These are phyloP conservation scores for Centaurea solstitialis DNA, from an alignment of 129 eudicot genomes.

Conservation along the genomic window DNA sequence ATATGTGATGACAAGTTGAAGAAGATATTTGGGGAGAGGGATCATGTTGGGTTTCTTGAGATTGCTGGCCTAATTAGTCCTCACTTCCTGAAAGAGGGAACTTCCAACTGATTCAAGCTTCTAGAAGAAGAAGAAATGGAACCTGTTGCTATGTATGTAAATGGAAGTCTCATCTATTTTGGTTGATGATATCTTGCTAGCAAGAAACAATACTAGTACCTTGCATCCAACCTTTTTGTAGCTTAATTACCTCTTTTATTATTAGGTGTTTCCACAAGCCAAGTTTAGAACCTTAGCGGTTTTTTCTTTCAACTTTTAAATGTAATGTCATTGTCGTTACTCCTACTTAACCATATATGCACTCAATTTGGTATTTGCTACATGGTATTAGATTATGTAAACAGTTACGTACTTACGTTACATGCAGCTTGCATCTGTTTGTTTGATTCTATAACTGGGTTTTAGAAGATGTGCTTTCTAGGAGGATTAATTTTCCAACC, in stretches of 20 bases:
- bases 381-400: too few species aligned
- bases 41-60: constrained; percentile 84
- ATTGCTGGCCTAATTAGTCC: constrained; percentile 81
- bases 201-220: constrained; percentile 14
- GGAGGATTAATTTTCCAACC: too few species aligned
- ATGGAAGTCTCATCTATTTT: constrained; percentile 5
- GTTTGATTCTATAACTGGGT: too few species aligned
- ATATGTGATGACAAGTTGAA: constrained; percentile 87
- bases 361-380: background rate
- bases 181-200: constrained; percentile 16
- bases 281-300: background rate
- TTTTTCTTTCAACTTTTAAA: background rate
- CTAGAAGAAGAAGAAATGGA: background rate
- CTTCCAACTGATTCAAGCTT: background rate
- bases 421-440: background rate
- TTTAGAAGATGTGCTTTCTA: too few species aligned
- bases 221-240: constrained; percentile 19
- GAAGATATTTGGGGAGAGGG: constrained; percentile 66
- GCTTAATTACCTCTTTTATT: background rate
- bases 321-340: background rate
- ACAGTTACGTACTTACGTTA: background rate
- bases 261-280: constrained; percentile 17
- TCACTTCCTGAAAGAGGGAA: constrained; percentile 57
- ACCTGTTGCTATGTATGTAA: background rate
- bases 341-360: background rate